Conservation (phyloP, 495 filamentous ascomycete genomes). For the Penicillium taxi region DNA sequence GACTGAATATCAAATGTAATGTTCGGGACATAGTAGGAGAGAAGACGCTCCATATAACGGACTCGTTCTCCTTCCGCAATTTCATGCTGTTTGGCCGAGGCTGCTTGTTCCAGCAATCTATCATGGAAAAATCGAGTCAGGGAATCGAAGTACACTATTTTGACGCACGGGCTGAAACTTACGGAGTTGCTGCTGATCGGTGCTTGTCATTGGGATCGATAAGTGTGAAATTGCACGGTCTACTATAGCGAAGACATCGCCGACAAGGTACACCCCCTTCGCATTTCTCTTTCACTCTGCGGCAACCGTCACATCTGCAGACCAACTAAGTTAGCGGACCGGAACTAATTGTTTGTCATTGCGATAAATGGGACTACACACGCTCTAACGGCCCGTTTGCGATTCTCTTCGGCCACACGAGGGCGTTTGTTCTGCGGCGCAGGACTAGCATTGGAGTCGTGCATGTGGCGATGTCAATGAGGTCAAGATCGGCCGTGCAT, state of each 20-base stretch:
- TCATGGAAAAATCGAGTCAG: constrained; percentile 2
- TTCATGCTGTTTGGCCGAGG: constrained; percentile 33
- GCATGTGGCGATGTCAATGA: constrained; percentile 19
- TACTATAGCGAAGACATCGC: constrained; percentile 40
- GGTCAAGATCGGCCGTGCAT: constrained; percentile 21
- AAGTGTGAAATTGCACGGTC: constrained; percentile 43
- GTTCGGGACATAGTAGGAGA: constrained; percentile 38
- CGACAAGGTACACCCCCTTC: constrained; percentile 46
- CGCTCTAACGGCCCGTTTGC: constrained; percentile 44
- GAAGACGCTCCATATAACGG: constrained; percentile 37
- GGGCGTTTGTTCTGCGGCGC: constrained; percentile 36
- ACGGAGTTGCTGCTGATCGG: constrained; percentile 34
- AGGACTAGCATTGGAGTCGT: constrained; percentile 20
- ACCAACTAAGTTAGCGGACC: constrained; percentile 6
- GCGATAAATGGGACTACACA: constrained; percentile 9
- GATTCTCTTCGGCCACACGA: constrained; percentile 42
- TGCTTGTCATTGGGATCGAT: constrained; percentile 33
- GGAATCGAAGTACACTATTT: background rate
- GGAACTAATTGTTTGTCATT: background rate
- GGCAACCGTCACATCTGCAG: constrained; percentile 40
- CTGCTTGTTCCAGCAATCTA: constrained; percentile 32
- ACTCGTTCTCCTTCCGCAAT: constrained; percentile 38
- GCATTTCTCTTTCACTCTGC: constrained; percentile 45
- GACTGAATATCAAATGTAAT: constrained; percentile 38
- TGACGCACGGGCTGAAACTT: constrained; percentile 11